Evolutionary conservation across 208 protist genomes (phyloP).

Genomic region (Trichomonas tenax): DNA sequence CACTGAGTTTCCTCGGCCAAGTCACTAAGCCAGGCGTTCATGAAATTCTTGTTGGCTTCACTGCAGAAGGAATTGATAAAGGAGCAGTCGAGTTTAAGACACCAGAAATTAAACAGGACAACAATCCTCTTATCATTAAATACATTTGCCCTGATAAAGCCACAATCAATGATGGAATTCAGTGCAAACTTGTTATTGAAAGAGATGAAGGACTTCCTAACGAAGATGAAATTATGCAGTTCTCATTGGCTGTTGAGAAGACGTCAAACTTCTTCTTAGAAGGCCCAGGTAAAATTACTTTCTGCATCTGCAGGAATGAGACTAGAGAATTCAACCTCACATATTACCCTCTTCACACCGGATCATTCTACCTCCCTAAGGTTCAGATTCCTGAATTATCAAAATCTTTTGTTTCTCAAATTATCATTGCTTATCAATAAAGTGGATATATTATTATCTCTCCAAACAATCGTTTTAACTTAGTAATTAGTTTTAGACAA

Average conservation of each 20-base stretch:
- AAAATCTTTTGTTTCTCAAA: neutral
- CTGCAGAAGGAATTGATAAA: neutral
- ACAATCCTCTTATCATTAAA: neutral
- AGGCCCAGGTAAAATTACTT: neutral
- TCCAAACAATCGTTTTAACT: no score
- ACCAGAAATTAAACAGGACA: neutral
- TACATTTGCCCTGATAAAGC: neutral
- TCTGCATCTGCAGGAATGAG: neutral
- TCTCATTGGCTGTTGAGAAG: neutral
- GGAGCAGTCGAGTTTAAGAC: neutral
- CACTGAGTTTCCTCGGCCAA: neutral
- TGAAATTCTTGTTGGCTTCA: neutral
- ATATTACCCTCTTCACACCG: neutral
- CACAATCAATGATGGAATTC: neutral
- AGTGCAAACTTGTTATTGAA: neutral
- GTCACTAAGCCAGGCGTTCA: neutral
- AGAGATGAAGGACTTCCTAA: neutral
- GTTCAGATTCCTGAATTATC: neutral
- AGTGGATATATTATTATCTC: no score
- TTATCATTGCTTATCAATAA: neutral
- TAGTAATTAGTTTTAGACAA: no score
- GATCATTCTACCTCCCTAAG: neutral
- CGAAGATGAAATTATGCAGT: neutral
- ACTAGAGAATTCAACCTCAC: neutral
- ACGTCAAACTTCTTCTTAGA: neutral